phyloP scores from a whole-genome alignment of 2,329 filamentous ascomycete genomes.

The Venturia carpophila region DNA sequence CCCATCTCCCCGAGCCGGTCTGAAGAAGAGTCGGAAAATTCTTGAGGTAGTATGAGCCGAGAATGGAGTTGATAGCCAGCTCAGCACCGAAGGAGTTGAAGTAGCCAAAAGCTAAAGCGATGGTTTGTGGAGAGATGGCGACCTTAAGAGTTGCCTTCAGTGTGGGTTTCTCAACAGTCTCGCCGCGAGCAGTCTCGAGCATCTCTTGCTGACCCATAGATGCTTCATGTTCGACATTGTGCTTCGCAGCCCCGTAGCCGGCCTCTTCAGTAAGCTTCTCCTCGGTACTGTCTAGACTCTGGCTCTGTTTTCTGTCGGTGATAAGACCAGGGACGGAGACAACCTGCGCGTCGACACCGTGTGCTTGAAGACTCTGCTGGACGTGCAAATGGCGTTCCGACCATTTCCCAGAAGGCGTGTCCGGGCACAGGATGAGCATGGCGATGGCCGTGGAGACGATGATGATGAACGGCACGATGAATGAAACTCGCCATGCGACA shows the following conservation, averaged over 20 bases:
- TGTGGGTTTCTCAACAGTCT: slow-evolving; percentile 55
- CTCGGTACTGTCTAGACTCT: background rate
- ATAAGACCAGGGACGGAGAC: slow-evolving; percentile 26
- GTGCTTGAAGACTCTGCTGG: background rate
- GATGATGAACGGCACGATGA: slow-evolving; percentile 74
- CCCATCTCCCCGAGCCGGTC: slow-evolving; percentile 52
- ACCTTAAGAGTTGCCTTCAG: slow-evolving; percentile 53
- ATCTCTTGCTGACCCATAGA: slow-evolving; percentile 34
- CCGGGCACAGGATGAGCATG: slow-evolving; percentile 67
- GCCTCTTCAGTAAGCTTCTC: slow-evolving; percentile 26
- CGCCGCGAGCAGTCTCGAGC: slow-evolving; percentile 50
- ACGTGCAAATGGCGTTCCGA: slow-evolving; percentile 53
- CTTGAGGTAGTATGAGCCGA: slow-evolving; percentile 51
- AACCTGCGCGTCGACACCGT: slow-evolving; percentile 2
- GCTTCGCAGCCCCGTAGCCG: slow-evolving; percentile 17
- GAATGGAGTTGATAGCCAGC: slow-evolving; percentile 52
- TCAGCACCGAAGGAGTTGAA: slow-evolving; percentile 55
- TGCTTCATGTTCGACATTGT: slow-evolving; percentile 41
- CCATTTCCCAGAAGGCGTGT: slow-evolving; percentile 80
- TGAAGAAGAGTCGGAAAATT: slow-evolving; percentile 50
- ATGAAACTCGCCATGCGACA: slow-evolving; percentile 75
- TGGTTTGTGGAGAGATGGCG: slow-evolving; percentile 51
- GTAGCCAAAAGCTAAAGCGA: slow-evolving; percentile 47
- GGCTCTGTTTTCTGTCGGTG: slow-evolving; percentile 21
- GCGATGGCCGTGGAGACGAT: slow-evolving; percentile 58